These are phyloP conservation scores for Xylaria nigripes DNA, from an alignment of 495 filamentous ascomycete genomes.

Conservation along the genomic window DNA sequence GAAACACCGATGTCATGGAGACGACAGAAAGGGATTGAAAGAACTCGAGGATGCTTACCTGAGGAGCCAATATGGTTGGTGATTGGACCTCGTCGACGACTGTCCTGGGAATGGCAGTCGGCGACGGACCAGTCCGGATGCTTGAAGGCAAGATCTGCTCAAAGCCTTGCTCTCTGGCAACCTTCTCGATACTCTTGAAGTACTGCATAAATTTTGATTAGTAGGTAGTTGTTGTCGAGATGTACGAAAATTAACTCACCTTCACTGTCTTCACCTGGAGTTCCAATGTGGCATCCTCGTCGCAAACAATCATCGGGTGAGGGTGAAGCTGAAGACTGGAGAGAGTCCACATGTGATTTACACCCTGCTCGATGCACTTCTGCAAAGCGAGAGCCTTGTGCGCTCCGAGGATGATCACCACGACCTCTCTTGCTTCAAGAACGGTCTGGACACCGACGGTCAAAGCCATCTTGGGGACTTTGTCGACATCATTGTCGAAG, in stretches of 20 bases:
- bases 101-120: slow-evolving; percentile 20
- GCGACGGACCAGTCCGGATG: slow-evolving; percentile 30
- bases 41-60: slow-evolving; percentile 5
- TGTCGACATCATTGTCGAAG: slow-evolving; percentile 61
- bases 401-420: slow-evolving; percentile 71
- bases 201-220: slow-evolving; percentile 36
- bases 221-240: neutral
- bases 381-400: slow-evolving; percentile 77
- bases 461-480: slow-evolving; percentile 75
- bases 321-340: slow-evolving; percentile 73
- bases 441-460: slow-evolving; percentile 86
- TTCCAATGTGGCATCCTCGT: slow-evolving; percentile 78
- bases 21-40: neutral
- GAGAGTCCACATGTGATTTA: slow-evolving; percentile 88
- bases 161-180: slow-evolving; percentile 48
- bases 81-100: slow-evolving; percentile 32
- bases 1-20: neutral
- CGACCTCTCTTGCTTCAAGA: slow-evolving; percentile 72
- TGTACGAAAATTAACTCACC: slow-evolving; percentile 28
- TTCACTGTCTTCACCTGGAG: slow-evolving; percentile 82
- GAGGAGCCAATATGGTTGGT: slow-evolving; percentile 37
- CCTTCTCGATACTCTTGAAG: slow-evolving; percentile 60
- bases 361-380: slow-evolving; percentile 69
- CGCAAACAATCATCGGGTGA: slow-evolving; percentile 71
- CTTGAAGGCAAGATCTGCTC: slow-evolving; percentile 50